Evolutionary conservation across 2,329 filamentous ascomycete species (phyloP).

Genomic region (Exophiala aquamarina): DNA sequence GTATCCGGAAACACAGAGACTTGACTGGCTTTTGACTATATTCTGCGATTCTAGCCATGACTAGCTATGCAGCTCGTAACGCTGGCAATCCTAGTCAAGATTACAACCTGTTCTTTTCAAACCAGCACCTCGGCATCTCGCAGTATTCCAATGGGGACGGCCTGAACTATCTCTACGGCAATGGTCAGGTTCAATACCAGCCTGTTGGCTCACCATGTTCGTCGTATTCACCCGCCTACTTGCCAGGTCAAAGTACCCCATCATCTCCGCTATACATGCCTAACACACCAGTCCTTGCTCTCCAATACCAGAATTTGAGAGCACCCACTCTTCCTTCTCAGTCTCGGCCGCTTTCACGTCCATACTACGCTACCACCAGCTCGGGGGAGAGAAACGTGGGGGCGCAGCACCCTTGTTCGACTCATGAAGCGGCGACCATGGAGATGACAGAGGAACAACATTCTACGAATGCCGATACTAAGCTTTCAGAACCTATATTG

Average conservation of each 20-base stretch:
- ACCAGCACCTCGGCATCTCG: slow-evolving; percentile 27
- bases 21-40: slow-evolving; percentile 24
- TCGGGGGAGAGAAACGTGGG: slow-evolving; percentile 36
- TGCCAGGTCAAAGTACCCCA: slow-evolving; percentile 35
- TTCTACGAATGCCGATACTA: slow-evolving; percentile 42
- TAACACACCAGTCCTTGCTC: slow-evolving; percentile 31
- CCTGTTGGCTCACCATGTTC: slow-evolving; percentile 34
- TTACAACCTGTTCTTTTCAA: slow-evolving; percentile 28
- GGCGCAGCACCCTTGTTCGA: slow-evolving; percentile 33
- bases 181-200: slow-evolving; percentile 29
- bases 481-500: slow-evolving; percentile 45
- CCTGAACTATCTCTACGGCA: slow-evolving; percentile 28
- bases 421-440: slow-evolving; percentile 37
- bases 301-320: slow-evolving; percentile 35
- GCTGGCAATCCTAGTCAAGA: slow-evolving; percentile 36
- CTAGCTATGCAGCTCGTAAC: slow-evolving; percentile 38
- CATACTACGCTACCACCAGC: slow-evolving; percentile 31
- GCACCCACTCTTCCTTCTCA: slow-evolving; percentile 32
- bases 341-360: slow-evolving; percentile 31
- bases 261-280: slow-evolving; percentile 35
- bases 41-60: slow-evolving; percentile 33
- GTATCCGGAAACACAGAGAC: slow-evolving; percentile 11
- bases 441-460: slow-evolving; percentile 46
- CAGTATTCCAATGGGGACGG: slow-evolving; percentile 31
- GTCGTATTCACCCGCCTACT: slow-evolving; percentile 39